Conservation (phyloP, 768 basidiomycete genomes). For the Termitomyces sp. region DNA sequence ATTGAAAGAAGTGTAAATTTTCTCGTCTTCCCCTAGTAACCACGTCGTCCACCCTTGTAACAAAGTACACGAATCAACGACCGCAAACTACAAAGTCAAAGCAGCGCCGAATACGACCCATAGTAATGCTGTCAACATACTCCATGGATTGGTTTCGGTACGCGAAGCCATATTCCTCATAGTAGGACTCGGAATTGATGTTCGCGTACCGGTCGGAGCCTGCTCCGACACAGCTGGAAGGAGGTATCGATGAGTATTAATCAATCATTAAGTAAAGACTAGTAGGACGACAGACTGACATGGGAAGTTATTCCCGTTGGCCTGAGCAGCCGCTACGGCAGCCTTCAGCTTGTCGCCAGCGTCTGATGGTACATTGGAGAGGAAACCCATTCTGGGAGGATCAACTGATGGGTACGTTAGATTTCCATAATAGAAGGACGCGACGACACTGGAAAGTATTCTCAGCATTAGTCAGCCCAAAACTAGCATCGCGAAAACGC, state of each 20-base stretch:
- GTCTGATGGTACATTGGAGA: slow-evolving; percentile 62
- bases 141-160: not conserved
- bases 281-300: slow-evolving; percentile 18
- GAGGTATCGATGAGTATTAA: not conserved
- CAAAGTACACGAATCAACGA: not conserved
- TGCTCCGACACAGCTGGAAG: slow-evolving; percentile 6
- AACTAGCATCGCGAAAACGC: slow-evolving; percentile 15
- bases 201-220: slow-evolving; percentile 37
- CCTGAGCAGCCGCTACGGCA: slow-evolving; percentile 21
- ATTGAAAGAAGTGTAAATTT: too few species aligned
- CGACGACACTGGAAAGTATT: slow-evolving; percentile 43
- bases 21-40: too few species aligned
- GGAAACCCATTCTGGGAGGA: slow-evolving; percentile 62
- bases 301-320: slow-evolving; percentile 27
- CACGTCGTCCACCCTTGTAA: not conserved
- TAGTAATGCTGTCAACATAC: not conserved
- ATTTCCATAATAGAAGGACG: slow-evolving; percentile 71
- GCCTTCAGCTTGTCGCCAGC: slow-evolving; percentile 31
- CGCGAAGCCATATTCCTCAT: not conserved
- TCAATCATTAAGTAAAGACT: not conserved
- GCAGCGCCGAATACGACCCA: not conserved
- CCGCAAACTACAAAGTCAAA: not conserved
- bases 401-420: slow-evolving; percentile 61
- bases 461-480: not conserved
- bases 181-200: slow-evolving; percentile 14